A percentile compares a stretch with the other conserved stretches of the same genome.
These are phyloP conservation scores for Begonia fuchsioides DNA, from an alignment of 306 rosid genomes.

Conservation along the genomic window DNA sequence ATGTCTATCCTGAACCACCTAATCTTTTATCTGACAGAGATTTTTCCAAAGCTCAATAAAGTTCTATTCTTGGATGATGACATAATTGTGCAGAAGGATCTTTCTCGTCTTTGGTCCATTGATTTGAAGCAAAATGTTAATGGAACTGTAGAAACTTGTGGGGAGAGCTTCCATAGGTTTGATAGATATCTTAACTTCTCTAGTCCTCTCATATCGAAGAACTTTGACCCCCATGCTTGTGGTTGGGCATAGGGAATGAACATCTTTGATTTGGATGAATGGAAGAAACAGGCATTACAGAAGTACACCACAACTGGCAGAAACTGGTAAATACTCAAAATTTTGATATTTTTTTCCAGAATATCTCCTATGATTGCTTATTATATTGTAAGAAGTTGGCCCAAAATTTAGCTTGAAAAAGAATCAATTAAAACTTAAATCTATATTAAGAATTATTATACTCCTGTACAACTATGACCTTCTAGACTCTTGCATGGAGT, in stretches of 20 bases:
- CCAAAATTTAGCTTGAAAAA: no score
- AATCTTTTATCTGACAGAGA: conserved; percentile 86
- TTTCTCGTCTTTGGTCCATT: conserved; percentile 68
- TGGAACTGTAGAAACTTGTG: conserved; percentile 98
- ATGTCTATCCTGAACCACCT: conserved; percentile 93
- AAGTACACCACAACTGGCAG: conserved; percentile 90
- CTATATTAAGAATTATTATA: no score
- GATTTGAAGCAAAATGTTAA: conserved; percentile 85
- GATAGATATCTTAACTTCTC: conserved; percentile 95
- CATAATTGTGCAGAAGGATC: conserved; percentile 86
- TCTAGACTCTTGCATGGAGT: no score
- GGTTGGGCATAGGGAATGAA: conserved; percentile 99
- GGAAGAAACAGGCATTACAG: conserved; percentile 94
- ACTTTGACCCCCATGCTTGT: conserved; percentile 85
- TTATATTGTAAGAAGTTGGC: no score
- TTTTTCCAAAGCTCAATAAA: conserved; percentile 84
- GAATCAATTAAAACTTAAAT: no score
- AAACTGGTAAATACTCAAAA: conserved; percentile 53
- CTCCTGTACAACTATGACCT: no score
- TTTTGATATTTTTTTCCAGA: no score
- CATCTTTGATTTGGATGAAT: conserved; percentile 73
- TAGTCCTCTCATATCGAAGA: conserved; percentile 77
- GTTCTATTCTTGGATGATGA: conserved; percentile 93
- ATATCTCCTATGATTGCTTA: no score
- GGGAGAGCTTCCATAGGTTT: conserved; percentile 90